These are phyloP conservation scores for Coffea canephora DNA, from an alignment of 257 asterid genomes.

Conservation along the genomic window DNA sequence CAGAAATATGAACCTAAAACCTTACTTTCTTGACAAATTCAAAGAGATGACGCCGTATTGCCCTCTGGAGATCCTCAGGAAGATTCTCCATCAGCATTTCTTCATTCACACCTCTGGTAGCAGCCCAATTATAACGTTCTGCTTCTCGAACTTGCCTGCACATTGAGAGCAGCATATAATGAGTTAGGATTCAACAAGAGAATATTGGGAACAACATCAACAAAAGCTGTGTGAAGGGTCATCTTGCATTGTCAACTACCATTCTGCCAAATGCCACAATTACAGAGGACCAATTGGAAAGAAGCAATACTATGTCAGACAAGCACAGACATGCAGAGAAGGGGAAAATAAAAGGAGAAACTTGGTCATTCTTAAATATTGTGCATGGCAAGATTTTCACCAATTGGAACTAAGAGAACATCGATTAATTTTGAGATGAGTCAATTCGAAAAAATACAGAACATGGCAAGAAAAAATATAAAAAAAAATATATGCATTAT, in stretches of 20 bases:
- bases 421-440: too few relatives aligned
- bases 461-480: too few relatives aligned
- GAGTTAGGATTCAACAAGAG: not conserved
- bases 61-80: constrained; percentile 93
- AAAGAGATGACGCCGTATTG: constrained; percentile 83
- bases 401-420: not conserved
- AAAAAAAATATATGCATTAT: too few relatives aligned
- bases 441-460: too few relatives aligned
- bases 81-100: constrained; percentile 78
- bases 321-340: not conserved
- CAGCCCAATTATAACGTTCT: constrained; percentile 89
- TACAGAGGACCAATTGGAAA: not conserved
- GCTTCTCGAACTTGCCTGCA: constrained; percentile 76
- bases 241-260: not conserved
- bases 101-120: constrained; percentile 90
- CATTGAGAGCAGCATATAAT: not conserved
- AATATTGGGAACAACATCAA: not conserved
- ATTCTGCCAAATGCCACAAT: not conserved
- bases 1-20: constrained; percentile 37
- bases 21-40: constrained; percentile 74
- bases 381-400: not conserved
- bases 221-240: not conserved
- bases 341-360: not conserved
- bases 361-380: not conserved
- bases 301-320: not conserved